Evolutionary conservation across 169 alveolate species (phyloP).

Genomic region (Eimeria tenella): DNA sequence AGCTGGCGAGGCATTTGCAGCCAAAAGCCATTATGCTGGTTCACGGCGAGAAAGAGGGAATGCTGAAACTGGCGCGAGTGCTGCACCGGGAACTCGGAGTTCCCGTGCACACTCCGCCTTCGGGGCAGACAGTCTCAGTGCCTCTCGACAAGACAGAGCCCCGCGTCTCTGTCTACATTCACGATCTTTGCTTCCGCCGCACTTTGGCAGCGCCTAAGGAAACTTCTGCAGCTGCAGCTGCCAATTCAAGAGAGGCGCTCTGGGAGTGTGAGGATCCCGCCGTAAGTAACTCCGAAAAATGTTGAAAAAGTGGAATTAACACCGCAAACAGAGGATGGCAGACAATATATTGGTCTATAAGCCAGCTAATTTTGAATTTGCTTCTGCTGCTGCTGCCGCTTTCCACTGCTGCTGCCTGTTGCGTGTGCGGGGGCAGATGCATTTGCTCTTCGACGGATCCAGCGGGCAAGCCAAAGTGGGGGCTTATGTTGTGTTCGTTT

Average conservation of each 20-base stretch:
- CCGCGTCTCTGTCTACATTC: conserved; percentile 63
- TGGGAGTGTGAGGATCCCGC: conserved; percentile 56
- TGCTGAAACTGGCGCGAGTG: conserved; percentile 91
- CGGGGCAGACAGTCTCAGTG: conserved; percentile 69
- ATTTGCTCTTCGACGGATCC: no score
- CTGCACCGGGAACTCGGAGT: conserved; percentile 65
- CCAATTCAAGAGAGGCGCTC: neutral
- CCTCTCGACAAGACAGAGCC: conserved; percentile 7
- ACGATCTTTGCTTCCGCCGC: conserved; percentile 44
- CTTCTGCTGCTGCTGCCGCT: no score
- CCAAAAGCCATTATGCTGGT: conserved; percentile 96
- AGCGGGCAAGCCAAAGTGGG: neutral
- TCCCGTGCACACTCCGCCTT: conserved; percentile 72
- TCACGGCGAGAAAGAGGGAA: conserved; percentile 99
- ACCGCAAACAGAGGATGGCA: no score
- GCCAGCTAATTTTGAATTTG: no score
- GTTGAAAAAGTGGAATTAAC: no score
- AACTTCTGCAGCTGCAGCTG: neutral
- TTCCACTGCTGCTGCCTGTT: no score
- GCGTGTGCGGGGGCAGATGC: no score
- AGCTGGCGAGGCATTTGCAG: conserved; percentile 90
- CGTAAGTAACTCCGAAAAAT: neutral
- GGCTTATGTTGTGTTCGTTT: neutral
- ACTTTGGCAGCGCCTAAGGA: neutral
- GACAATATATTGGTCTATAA: no score